phyloP scores from a whole-genome alignment of 768 basidiomycete species.

The Amanita rubescens region DNA sequence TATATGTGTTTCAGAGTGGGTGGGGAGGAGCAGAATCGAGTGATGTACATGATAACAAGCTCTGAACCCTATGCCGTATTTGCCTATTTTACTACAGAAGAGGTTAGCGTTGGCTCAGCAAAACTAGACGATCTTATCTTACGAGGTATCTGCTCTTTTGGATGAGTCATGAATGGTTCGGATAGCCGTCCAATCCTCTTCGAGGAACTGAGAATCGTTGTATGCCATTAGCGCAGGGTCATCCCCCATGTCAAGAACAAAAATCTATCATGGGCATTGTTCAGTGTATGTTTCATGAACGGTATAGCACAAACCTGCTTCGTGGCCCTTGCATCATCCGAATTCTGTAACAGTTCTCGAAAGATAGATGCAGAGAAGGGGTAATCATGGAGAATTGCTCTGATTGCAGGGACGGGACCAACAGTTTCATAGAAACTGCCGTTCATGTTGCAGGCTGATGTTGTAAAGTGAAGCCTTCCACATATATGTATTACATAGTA shows the following conservation, averaged over 20 bases:
- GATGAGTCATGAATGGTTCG: conserved; percentile 36
- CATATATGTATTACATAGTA: too few relatives aligned
- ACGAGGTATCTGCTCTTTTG: too few relatives aligned
- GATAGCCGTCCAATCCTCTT: conserved; percentile 41
- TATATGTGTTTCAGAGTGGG: conserved; percentile 12
- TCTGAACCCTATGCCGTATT: too few relatives aligned
- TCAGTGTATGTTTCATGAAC: conserved; percentile 5
- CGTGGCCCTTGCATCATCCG: too few relatives aligned
- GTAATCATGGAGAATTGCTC: conserved; percentile 33
- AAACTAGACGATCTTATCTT: conserved; percentile 46
- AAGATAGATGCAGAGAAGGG: conserved; percentile 38
- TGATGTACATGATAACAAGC: too few relatives aligned
- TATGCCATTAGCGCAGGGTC: too few relatives aligned
- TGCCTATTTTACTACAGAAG: too few relatives aligned
- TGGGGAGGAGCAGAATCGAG: background rate
- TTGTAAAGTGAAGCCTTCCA: too few relatives aligned
- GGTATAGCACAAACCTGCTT: too few relatives aligned
- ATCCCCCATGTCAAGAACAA: conserved; percentile 39
- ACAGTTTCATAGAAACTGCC: conserved; percentile 13
- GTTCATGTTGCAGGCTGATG: too few relatives aligned
- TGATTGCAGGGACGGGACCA: conserved; percentile 16
- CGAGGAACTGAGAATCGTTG: too few relatives aligned
- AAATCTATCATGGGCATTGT: conserved; percentile 22
- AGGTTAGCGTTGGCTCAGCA: conserved; percentile 42
- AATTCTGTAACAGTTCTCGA: too few relatives aligned